Evolutionary conservation across 2,329 filamentous ascomycete species (phyloP).

Genomic region (Monosporascus cannonballus): DNA sequence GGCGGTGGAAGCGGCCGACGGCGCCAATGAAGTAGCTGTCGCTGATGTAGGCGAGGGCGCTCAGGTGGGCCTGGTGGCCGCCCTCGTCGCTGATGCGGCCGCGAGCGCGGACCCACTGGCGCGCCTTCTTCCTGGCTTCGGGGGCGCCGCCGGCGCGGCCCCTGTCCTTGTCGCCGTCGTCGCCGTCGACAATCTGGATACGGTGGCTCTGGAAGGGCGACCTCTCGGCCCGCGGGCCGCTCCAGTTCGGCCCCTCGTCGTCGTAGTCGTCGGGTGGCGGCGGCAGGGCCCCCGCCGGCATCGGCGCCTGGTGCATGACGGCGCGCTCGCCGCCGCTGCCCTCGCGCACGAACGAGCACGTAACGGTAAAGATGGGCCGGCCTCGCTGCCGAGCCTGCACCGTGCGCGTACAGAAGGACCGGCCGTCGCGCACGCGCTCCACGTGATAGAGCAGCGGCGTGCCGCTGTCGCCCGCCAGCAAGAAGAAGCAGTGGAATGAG

Average conservation of each 20-base stretch:
- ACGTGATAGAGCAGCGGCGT: slow-evolving; percentile 93
- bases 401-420: slow-evolving; percentile 83
- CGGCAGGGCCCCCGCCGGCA: slow-evolving; percentile 41
- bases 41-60: slow-evolving; percentile 86
- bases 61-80: slow-evolving; percentile 74
- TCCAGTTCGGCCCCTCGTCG: slow-evolving; percentile 37
- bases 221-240: slow-evolving; percentile 30
- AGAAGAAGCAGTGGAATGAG: slow-evolving; percentile 98
- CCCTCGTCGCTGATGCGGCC: slow-evolving; percentile 68
- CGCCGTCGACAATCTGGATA: slow-evolving; percentile 31
- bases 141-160: not conserved
- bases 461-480: slow-evolving; percentile 78
- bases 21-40: slow-evolving; percentile 94
- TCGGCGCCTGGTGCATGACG: slow-evolving; percentile 59
- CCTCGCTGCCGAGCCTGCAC: slow-evolving; percentile 92
- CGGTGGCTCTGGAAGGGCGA: slow-evolving; percentile 42
- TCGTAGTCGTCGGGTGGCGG: slow-evolving; percentile 36
- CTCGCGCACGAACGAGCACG: slow-evolving; percentile 77
- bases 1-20: slow-evolving; percentile 69
- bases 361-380: slow-evolving; percentile 90
- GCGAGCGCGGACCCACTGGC: slow-evolving; percentile 69
- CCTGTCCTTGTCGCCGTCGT: slow-evolving; percentile 4
- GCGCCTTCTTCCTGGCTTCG: slow-evolving; percentile 38
- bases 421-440: slow-evolving; percentile 84
- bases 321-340: slow-evolving; percentile 44